Evolutionary conservation across 2,329 filamentous ascomycete genomes (phyloP), one percentile per base, ranked within the genome.

Genomic region (Periconia macrospinosa): DNA sequence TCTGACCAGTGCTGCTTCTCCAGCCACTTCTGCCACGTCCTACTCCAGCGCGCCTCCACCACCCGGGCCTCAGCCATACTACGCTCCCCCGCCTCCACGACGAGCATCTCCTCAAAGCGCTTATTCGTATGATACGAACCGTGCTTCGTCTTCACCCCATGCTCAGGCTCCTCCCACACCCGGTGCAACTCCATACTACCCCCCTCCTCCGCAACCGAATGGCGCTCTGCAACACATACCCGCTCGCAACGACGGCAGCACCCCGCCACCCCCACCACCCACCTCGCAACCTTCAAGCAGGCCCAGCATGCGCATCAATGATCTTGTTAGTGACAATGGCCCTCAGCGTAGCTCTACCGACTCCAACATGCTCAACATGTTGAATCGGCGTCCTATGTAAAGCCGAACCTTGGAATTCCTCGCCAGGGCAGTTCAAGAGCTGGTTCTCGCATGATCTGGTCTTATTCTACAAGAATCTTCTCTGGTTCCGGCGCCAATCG

Each of bases 1-100:
- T 73, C 71, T 77, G 68, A 77, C 75, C 58, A 70, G 72, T 60
- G 70, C 70, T 71, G 75, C 74, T 66, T 76, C 74, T 70, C 77
- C 75, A 72, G 72, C 75, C 60, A 74, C 73, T 52, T 76, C 76
- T 46, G 64, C 65, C 56, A 61, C 71, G 18, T 72, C 74, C 6
- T 78, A 76, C 62, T 66, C 75, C 42, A 69, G 72, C 51, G 70
- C 68, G 18, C 68, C 71, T 45, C 68, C 66, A 10, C 67, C 66
- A 40, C 66, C 70, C 47, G 50, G 54, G 54, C 51, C 65, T 58
- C 69, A 73, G 50, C 75, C 75, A 30, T 78, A 78, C 63, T 76
- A 78, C 60, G 60, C 66, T 48, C 54, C 67, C 14, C 70, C 70
- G 49, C 72, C 72, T 23, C 72, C 72, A 20, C 71, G 74, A 50